Conservation (phyloP, 2,329 filamentous ascomycete species). For the Tolypocladium sp. region DNA sequence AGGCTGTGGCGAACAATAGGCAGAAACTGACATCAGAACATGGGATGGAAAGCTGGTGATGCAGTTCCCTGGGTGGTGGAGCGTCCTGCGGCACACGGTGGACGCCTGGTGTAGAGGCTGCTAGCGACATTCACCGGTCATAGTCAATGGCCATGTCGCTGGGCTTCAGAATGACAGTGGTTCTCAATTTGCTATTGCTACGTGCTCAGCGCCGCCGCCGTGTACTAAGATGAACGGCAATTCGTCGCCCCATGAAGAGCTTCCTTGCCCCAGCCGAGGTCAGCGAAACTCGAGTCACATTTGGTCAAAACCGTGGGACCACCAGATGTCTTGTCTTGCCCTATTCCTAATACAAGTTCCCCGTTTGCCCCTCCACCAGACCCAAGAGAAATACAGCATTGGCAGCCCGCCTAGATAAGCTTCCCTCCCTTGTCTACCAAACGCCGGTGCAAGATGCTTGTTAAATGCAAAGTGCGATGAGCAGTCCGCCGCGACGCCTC, state of each 20-base stretch:
- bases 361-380: neutral
- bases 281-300: neutral
- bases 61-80: neutral
- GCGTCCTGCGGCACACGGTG: neutral
- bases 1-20: neutral
- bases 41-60: neutral
- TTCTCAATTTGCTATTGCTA: neutral
- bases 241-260: no score
- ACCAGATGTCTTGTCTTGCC: neutral
- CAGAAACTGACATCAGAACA: no score
- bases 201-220: neutral
- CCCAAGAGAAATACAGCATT: neutral
- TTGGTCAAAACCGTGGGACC: neutral
- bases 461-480: neutral
- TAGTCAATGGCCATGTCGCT: neutral
- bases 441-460: constrained; percentile 2
- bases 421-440: neutral
- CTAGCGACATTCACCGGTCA: neutral
- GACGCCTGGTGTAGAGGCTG: neutral
- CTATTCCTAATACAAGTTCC: neutral
- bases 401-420: neutral
- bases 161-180: neutral
- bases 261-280: neutral
- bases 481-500: neutral
- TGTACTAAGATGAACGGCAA: neutral